Conservation (phyloP, 2,329 filamentous ascomycete genomes). For the Botrytis squamosa region DNA sequence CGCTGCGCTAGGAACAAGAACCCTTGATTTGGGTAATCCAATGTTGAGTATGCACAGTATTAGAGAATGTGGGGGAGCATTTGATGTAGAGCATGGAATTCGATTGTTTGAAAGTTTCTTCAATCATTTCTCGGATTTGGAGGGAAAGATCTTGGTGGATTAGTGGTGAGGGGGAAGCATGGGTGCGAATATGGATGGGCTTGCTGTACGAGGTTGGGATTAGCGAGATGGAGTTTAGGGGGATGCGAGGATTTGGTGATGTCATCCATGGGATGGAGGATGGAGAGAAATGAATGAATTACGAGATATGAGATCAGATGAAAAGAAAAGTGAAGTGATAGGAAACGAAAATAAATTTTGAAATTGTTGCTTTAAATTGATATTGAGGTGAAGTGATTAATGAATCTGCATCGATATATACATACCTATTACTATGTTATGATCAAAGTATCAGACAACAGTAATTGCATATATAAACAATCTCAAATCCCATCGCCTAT, state of each 20-base stretch:
- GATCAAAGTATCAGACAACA: background rate
- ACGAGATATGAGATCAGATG: background rate
- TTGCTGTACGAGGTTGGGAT: background rate
- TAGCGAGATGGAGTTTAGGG: background rate
- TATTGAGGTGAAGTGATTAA: background rate
- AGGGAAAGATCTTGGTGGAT: constrained; percentile 43
- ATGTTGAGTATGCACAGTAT: constrained; percentile 87
- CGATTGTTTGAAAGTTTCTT: constrained; percentile 88
- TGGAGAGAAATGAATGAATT: background rate
- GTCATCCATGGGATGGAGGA: background rate
- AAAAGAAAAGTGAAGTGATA: background rate
- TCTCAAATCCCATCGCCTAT: background rate
- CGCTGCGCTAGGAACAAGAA: constrained; percentile 80
- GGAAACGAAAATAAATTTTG: background rate
- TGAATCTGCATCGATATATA: background rate
- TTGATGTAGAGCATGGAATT: constrained; percentile 84
- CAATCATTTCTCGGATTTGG: constrained; percentile 75
- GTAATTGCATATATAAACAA: background rate
- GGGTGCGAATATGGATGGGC: background rate
- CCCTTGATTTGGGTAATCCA: constrained; percentile 88
- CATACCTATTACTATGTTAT: background rate
- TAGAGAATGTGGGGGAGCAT: constrained; percentile 82
- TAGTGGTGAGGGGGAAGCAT: background rate
- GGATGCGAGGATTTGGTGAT: background rate
- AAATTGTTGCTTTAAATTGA: background rate